A percentile compares a stretch with the other conserved stretches of the same genome.
These are phyloP conservation scores for Quercus rubra DNA, from an alignment of 306 rosid species.

Conservation along the genomic window DNA sequence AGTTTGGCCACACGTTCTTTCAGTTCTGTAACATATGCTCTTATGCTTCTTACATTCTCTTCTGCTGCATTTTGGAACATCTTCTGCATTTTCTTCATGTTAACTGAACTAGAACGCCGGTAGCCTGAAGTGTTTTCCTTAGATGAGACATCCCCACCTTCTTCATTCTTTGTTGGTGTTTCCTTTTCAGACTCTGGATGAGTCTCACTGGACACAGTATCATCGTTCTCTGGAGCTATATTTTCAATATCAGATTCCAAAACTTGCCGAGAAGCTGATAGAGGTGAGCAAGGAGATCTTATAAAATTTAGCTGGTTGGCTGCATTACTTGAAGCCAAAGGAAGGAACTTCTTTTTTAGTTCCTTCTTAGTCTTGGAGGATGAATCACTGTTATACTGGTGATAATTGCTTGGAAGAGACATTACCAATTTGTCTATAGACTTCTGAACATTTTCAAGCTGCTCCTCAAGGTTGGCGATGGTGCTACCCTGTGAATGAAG, in stretches of 20 bases:
- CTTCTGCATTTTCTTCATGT: conserved; percentile 99
- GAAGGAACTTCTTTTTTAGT: conserved; percentile 67
- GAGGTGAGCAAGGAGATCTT: conserved; percentile 91
- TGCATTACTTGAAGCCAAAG: conserved; percentile 69
- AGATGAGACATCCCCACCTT: conserved; percentile 76
- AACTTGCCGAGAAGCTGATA: conserved; percentile 71
- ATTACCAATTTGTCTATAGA: conserved; percentile 96
- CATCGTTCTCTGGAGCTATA: conserved; percentile 65
- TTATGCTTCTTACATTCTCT: conserved; percentile 95
- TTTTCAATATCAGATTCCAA: conserved; percentile 74
- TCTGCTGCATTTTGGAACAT: conserved; percentile 99
- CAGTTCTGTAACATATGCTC: conserved; percentile 95
- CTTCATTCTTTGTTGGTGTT: conserved; percentile 89
- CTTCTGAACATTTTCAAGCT: conserved; percentile 96
- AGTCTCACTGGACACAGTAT: conserved; percentile 47
- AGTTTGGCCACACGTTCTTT: conserved; percentile 98
- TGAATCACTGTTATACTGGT: conserved; percentile 47
- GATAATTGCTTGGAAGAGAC: conserved; percentile 87
- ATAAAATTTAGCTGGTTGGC: conserved; percentile 65
- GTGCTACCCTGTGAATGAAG: conserved; percentile 99
- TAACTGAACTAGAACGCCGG: conserved; percentile 86
- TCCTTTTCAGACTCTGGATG: conserved; percentile 70
- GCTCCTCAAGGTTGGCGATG: conserved; percentile 94
- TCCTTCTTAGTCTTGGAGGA: conserved; percentile 70
- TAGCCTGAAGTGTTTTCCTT: conserved; percentile 80